Percentiles rank a stretch among this genome's conserved stretches.
Conservation (phyloP, 2,329 filamentous ascomycete genomes). For the Aspergillus ibericus region DNA sequence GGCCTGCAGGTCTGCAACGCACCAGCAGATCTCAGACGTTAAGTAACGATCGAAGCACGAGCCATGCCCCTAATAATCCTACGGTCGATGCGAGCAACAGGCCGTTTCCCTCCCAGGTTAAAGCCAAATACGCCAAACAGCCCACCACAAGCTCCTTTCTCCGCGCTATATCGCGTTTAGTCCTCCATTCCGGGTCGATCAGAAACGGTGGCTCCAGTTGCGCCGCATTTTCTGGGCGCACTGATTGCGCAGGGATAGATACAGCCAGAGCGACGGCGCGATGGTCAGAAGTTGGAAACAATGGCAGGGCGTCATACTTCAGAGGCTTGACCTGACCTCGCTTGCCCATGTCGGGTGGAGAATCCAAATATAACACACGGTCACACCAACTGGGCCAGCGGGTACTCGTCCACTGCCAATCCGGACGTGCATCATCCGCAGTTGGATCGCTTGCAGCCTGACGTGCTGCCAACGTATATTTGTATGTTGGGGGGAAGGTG, state of each 20-base stretch:
- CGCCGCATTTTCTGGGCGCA: constrained; percentile 33
- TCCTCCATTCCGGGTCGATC: constrained; percentile 59
- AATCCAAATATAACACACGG: constrained; percentile 74
- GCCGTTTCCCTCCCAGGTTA: constrained; percentile 50
- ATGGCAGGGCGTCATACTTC: constrained; percentile 71
- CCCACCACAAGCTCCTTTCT: constrained; percentile 62
- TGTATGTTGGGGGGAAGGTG: constrained; percentile 89
- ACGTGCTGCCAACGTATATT: constrained; percentile 61
- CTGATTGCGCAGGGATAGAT: constrained; percentile 59
- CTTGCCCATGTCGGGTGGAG: constrained; percentile 53
- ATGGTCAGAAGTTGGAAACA: constrained; percentile 84
- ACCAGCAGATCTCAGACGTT: constrained; percentile 22
- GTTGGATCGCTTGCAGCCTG: constrained; percentile 32
- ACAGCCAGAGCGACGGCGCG: constrained; percentile 75
- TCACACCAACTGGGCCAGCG: constrained; percentile 95
- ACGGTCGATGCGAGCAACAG: constrained; percentile 42
- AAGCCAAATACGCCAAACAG: constrained; percentile 54
- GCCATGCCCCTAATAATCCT: constrained; percentile 43
- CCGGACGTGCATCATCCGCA: constrained; percentile 36
- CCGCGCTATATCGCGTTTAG: constrained; percentile 54
- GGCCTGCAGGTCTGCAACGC: background rate
- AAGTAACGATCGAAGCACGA: constrained; percentile 41
- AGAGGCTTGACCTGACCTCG: constrained; percentile 51
- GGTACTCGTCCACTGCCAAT: constrained; percentile 75
- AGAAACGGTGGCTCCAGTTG: constrained; percentile 55